phyloP scores from a whole-genome alignment of 805 yeast species.

The Metschnikowia drakensbergensis region DNA sequence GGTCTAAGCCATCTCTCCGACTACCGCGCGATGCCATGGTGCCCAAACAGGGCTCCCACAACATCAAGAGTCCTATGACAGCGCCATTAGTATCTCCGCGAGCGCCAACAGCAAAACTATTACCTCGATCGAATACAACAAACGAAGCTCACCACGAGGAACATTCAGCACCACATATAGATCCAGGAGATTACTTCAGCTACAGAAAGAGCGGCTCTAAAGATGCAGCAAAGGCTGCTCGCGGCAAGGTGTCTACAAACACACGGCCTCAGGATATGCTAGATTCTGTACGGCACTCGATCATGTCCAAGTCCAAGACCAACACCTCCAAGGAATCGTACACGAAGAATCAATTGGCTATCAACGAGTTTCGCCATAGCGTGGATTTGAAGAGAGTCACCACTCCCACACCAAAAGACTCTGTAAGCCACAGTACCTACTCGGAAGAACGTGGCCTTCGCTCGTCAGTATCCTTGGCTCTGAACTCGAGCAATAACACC shows the following conservation, averaged over 20 bases:
- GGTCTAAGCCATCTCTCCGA: slow-evolving; percentile 6
- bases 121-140: not conserved
- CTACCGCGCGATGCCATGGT: slow-evolving; percentile 4
- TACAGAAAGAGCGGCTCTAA: slow-evolving; percentile 1
- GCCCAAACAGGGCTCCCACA: not conserved
- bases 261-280: slow-evolving; percentile 30
- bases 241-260: slow-evolving; percentile 5
- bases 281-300: slow-evolving; percentile 27
- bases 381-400: slow-evolving; percentile 33
- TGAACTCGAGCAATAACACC: not conserved
- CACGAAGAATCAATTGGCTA: slow-evolving; percentile 20
- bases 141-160: not conserved
- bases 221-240: slow-evolving; percentile 8
- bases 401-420: slow-evolving; percentile 11
- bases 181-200: slow-evolving; percentile 10
- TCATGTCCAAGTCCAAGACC: slow-evolving; percentile 26
- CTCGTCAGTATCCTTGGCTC: not conserved
- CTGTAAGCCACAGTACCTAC: not conserved
- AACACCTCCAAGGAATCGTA: slow-evolving; percentile 17
- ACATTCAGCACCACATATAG: not conserved
- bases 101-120: not conserved
- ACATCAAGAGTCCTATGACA: not conserved
- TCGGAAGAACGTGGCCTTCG: not conserved
- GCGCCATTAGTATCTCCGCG: not conserved
- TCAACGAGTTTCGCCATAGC: slow-evolving; percentile 34